Evolutionary conservation across 2,329 filamentous ascomycete genomes (phyloP), one percentile per base, ranked within the genome.

Genomic region (Talaromyces amestolkiae): DNA sequence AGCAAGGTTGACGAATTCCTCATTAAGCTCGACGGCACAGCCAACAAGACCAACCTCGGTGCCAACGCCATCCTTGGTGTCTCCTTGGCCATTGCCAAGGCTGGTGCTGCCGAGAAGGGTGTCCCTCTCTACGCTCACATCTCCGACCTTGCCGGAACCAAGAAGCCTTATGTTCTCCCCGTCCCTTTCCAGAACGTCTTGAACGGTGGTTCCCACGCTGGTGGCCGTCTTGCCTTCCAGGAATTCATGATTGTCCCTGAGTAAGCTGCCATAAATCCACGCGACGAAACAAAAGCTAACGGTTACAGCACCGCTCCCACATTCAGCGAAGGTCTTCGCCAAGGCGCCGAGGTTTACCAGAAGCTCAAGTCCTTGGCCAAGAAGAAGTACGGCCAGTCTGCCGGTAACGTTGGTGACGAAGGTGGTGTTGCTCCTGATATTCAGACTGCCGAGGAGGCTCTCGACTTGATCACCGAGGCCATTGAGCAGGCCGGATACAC

Each of bases 381-480:
- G 91, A 95, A 97, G 91, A 95, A 92, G 87, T 99, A 99, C 81
- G 95, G 95, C 79, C 94, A 97, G 84, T 97, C 95, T 70, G 95
- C 95, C 72, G 95, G 94, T 81, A 99, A 99, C 81, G 95, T 99
- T 72, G 95, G 95, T 83, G 95, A 99, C 79, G 95, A 99, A 89
- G 95, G 95, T 87, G 95, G 95, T 90, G 95, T 99, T 78, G 95
- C 95, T 74, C 95, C 95, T 74, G 93, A 98, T 88, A 98, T 99
- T 78, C 92, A 97, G 86, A 96, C 92, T 73, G 86, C 95, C 70
- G 91, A 96, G 79, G 95, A 99, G 86, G 95, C 96, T 72, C 91
- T 99, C 69, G 91, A 96, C 81, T 90, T 99, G 77, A 98, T 99
- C 84, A 91, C 89, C 71, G 91, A 93, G 59, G 90, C 95, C 78